These are phyloP conservation scores for Omphalotus guepiniiformis DNA, from an alignment of 768 basidiomycete genomes.

Conservation along the genomic window DNA sequence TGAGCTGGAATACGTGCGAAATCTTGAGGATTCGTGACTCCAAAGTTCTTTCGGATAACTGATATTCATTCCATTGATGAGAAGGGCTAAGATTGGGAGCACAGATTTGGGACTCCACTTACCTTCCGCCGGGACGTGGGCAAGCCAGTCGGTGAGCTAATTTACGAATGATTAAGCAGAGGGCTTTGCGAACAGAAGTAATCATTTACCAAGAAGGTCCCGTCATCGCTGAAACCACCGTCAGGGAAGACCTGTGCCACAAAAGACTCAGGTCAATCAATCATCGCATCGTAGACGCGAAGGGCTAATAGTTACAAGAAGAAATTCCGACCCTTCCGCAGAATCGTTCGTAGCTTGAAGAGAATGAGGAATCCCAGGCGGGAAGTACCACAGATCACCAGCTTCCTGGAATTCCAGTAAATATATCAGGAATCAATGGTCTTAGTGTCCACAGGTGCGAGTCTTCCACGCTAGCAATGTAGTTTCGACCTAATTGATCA, in stretches of 20 bases:
- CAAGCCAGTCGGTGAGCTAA: conserved; percentile 60
- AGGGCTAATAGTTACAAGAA: conserved; percentile 29
- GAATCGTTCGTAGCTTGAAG: conserved; percentile 38
- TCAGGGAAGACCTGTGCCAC: conserved; percentile 1
- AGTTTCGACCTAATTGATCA: conserved; percentile 12
- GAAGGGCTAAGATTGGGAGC: neutral
- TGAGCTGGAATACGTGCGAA: conserved; percentile 40
- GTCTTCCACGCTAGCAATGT: conserved; percentile 9
- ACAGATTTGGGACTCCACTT: neutral
- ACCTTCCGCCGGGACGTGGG: conserved; percentile 44
- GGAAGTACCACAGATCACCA: conserved; percentile 57
- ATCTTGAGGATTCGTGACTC: conserved; percentile 24
- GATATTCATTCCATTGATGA: neutral
- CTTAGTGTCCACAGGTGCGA: conserved; percentile 2
- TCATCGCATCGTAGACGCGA: too few species aligned
- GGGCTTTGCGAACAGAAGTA: neutral
- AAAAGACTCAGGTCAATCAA: neutral
- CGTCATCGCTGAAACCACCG: conserved; percentile 15
- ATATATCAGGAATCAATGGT: neutral
- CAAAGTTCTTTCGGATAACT: conserved; percentile 8
- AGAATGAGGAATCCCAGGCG: conserved; percentile 51
- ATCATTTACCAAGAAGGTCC: conserved; percentile 8
- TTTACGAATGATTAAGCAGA: neutral
- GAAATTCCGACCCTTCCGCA: conserved; percentile 44
- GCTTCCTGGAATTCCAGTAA: conserved; percentile 30